Evolutionary conservation across 108 stramenopile species (phyloP).

Genomic region (Tribonema minus): DNA sequence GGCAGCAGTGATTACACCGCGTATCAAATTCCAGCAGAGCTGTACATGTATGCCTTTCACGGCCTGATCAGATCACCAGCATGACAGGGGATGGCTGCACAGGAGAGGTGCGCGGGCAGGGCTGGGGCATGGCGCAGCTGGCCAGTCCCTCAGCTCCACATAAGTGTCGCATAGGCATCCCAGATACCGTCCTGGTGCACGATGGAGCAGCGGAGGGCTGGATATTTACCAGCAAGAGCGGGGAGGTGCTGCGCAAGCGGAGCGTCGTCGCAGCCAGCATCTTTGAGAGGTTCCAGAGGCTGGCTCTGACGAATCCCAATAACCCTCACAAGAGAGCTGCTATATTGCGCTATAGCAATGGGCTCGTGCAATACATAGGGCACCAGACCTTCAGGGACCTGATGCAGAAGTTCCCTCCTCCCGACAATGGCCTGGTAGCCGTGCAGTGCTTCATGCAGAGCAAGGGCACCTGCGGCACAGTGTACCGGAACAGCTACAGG

Average conservation of each 20-base stretch:
- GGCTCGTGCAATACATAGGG: conserved; percentile 12
- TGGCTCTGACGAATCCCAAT: conserved; percentile 5
- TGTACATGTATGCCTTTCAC: no score
- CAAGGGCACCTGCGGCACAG: conserved; percentile 9
- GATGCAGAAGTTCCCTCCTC: conserved; percentile 30
- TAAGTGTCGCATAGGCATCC: conserved; percentile 28
- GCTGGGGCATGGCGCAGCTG: no score
- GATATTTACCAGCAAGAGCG: conserved; percentile 26
- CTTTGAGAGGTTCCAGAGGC: conserved; percentile 15
- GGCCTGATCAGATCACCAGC: no score
- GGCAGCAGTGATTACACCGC: no score
- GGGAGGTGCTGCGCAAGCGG: conserved; percentile 16
- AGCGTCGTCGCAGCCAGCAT: conserved; percentile 8
- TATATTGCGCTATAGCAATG: conserved; percentile 15
- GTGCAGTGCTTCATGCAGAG: conserved; percentile 37
- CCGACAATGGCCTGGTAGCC: conserved; percentile 9
- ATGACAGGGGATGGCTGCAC: no score
- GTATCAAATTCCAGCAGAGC: no score
- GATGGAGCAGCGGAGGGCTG: conserved; percentile 23
- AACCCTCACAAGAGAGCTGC: conserved; percentile 17
- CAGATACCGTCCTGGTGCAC: conserved; percentile 22
- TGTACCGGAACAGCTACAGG: conserved; percentile 41
- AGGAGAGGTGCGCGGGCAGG: no score
- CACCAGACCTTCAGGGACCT: conserved; percentile 9
- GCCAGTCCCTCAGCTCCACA: no score